Conservation (phyloP, 305 asterid species). For the Withania somnifera region DNA sequence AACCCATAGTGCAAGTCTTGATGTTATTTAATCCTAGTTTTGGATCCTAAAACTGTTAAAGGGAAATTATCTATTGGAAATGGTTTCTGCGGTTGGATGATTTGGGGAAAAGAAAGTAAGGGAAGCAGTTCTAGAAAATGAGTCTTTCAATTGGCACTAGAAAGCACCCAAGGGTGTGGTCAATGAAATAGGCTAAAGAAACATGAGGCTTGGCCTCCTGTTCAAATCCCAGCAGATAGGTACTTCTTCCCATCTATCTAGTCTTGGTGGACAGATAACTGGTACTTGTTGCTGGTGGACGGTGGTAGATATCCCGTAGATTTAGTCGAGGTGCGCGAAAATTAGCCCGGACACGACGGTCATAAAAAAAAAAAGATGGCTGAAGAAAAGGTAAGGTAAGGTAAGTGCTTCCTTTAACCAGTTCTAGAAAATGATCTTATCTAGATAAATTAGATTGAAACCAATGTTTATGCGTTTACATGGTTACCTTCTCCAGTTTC, state of each 20-base stretch:
- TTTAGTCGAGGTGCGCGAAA: too few species aligned
- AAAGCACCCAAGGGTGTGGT: too few species aligned
- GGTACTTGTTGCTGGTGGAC: too few species aligned
- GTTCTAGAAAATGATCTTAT: neutral
- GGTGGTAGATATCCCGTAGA: too few species aligned
- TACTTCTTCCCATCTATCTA: too few species aligned
- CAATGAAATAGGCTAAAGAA: too few species aligned
- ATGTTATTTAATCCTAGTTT: neutral
- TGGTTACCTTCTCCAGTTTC: neutral
- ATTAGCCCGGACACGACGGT: too few species aligned
- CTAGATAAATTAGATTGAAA: neutral
- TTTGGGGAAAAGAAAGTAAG: neutral
- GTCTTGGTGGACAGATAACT: too few species aligned
- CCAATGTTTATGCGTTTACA: neutral
- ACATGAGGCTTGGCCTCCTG: too few species aligned
- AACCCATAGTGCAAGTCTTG: neutral
- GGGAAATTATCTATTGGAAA: neutral
- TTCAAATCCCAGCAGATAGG: too few species aligned
- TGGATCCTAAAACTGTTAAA: neutral
- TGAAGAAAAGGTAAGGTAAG: neutral
- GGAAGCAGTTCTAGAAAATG: neutral
- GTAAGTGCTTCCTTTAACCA: neutral
- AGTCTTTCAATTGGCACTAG: too few species aligned
- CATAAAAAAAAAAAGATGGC: too few species aligned
- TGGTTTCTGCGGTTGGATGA: neutral